Percentiles rank a stretch among this genome's conserved stretches.
phyloP scores from a whole-genome alignment of 1,139 yeast species.

The Hyphopichia burtonii region DNA sequence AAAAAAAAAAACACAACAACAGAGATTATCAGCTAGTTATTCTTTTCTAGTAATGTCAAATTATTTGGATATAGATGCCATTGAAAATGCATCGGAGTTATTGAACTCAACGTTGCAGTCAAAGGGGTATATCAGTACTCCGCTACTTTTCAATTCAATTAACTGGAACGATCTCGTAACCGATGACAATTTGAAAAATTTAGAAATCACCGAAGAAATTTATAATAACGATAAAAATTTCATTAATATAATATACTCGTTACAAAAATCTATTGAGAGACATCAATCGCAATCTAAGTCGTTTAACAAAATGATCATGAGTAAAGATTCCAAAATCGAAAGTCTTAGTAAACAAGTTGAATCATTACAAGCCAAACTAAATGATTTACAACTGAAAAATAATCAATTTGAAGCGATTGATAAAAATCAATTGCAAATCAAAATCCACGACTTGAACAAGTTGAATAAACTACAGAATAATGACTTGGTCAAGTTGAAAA shows the following conservation, averaged over 20 bases:
- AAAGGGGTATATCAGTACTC: conserved; percentile 36
- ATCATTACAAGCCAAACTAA: conserved; percentile 19
- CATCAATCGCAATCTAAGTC: conserved; percentile 33
- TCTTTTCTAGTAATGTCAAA: neutral
- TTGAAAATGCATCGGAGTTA: conserved; percentile 37
- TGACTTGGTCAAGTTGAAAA: conserved; percentile 29
- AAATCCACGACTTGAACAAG: conserved; percentile 18
- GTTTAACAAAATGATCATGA: conserved; percentile 28
- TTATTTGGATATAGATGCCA: conserved; percentile 30
- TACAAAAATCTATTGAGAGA: conserved; percentile 40
- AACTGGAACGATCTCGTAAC: conserved; percentile 31
- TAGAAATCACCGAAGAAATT: conserved; percentile 27
- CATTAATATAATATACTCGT: conserved; percentile 42
- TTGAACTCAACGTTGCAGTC: conserved; percentile 36
- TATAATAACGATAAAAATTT: conserved; percentile 44
- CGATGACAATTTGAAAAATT: conserved; percentile 10
- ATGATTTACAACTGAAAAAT: conserved; percentile 16
- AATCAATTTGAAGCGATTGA: conserved; percentile 17
- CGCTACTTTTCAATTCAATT: conserved; percentile 34
- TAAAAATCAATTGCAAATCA: conserved; percentile 11
- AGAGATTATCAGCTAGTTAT: neutral
- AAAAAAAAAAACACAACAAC: too few relatives aligned
- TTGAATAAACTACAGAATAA: conserved; percentile 29
- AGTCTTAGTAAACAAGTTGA: conserved; percentile 23
- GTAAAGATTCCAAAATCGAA: conserved; percentile 31